Evolutionary conservation across 306 rosid genomes (phyloP), one percentile per base, ranked within the genome.

Genomic region (Fragaria iinumae): DNA sequence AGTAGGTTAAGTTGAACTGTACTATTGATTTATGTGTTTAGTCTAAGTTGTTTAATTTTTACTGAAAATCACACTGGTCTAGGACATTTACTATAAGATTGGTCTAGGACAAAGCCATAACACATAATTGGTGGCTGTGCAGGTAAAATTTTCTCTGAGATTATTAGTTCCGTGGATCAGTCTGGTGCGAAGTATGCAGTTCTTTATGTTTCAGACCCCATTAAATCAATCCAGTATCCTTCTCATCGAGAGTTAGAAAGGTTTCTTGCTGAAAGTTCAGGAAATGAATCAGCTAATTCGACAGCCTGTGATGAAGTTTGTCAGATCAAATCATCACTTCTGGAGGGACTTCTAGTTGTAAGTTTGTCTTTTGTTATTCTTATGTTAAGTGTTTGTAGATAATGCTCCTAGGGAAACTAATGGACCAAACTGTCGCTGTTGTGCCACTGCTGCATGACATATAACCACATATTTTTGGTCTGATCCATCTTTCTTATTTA

Each of bases 281-380:
- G 84, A 72, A 85, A 89, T 81, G 72, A 1, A 83, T 84, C 90
- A 38, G 62, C 47, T 67, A 87, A 83, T 79, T 60, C 71, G 44
- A 82, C 88, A 27, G 2, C 20, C 57, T 95, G 98, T 82, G 95
- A 90, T 84, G 85, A 78, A 79, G 92, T 95, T 81, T 95, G 98
- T 87, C 89, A 86, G 78, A 73, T 92, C 79, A 92, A 92, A 81
- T 85, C 98, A 66, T 92, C 97, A n/a, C 97, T 95, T 84, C 81
- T 95, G 71, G 97, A 95, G 81, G 98, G 98, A 69, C 60, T 95
- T 79, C 73, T 95, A 8, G 98, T 95, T 73, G 98, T 95, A 87
- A 87, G 96, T 69, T 74, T 79, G 29, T 68, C 69, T 64, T 76
- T 55, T 77, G 67, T 11, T 34, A 39, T 27, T 11, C 8, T 17